Conservation (phyloP, 176 grass and related monocot species). For the Tuctoria greenei region DNA sequence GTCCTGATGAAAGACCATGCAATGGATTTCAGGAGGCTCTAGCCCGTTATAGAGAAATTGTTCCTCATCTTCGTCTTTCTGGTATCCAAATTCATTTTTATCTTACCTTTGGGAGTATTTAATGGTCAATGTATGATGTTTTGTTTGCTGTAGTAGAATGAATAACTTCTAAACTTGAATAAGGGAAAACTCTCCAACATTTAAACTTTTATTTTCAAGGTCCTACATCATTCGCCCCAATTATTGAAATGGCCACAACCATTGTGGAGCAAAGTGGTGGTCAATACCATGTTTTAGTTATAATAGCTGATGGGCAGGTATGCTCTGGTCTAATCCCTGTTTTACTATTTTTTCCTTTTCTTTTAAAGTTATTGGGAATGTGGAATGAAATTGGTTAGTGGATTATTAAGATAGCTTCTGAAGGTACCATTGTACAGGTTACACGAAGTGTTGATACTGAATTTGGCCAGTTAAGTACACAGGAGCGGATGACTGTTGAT, state of each 20-base stretch:
- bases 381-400: background rate
- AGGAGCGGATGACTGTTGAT: conserved; percentile 88
- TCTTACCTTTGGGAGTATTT: conserved; percentile 3
- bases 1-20: conserved; percentile 70
- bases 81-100: conserved; percentile 49
- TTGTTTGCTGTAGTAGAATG: background rate
- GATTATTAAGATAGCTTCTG: conserved; percentile 13
- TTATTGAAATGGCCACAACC: conserved; percentile 94
- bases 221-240: conserved; percentile 88
- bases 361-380: conserved; percentile 11
- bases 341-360: no score
- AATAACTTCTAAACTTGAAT: background rate
- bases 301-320: conserved; percentile 94
- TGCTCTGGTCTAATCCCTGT: conserved; percentile 6
- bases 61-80: conserved; percentile 71
- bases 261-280: conserved; percentile 86
- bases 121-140: conserved; percentile 24
- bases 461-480: conserved; percentile 68
- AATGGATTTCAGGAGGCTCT: conserved; percentile 83
- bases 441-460: conserved; percentile 88
- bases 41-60: conserved; percentile 73
- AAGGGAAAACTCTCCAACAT: background rate
- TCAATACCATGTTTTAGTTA: conserved; percentile 94
- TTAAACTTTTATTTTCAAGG: conserved; percentile 48
- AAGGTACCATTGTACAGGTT: conserved; percentile 58